phyloP scores from a whole-genome alignment of 1,139 yeast species.

The Hemisphaericaspora lyxosophila region DNA sequence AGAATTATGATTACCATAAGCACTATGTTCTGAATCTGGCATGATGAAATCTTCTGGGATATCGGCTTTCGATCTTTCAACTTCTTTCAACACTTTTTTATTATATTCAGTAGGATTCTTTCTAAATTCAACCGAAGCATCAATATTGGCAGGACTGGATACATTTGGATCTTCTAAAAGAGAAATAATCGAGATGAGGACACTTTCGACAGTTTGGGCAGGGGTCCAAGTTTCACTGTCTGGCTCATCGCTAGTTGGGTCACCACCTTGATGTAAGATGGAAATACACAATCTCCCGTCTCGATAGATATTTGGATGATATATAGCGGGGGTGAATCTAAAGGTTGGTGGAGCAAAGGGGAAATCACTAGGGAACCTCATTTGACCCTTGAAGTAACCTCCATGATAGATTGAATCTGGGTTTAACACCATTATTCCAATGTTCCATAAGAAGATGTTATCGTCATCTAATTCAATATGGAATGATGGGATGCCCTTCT shows the following conservation, averaged over 20 bases:
- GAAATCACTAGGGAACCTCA: constrained; percentile 88
- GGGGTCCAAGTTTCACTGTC: constrained; percentile 96
- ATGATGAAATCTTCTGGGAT: constrained; percentile 83
- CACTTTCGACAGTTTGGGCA: constrained; percentile 92
- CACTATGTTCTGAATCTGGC: constrained; percentile 65
- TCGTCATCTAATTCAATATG: constrained; percentile 86
- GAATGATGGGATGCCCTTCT: constrained; percentile 87
- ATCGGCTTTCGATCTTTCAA: constrained; percentile 76
- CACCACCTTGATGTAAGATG: constrained; percentile 87
- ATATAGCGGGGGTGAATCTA: constrained; percentile 91
- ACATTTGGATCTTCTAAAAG: constrained; percentile 91
- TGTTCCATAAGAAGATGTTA: constrained; percentile 88
- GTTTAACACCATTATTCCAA: constrained; percentile 89
- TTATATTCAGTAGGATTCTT: constrained; percentile 80
- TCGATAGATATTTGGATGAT: constrained; percentile 91
- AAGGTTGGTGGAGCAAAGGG: constrained; percentile 92
- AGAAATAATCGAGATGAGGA: constrained; percentile 84
- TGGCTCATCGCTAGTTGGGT: constrained; percentile 85
- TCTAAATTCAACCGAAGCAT: constrained; percentile 91
- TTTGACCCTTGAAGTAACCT: constrained; percentile 93
- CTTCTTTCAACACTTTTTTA: constrained; percentile 78
- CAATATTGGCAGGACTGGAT: constrained; percentile 93
- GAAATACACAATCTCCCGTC: constrained; percentile 94
- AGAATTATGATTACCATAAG: constrained; percentile 52
- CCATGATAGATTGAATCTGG: constrained; percentile 91